A percentile compares a stretch with the other conserved stretches of the same genome.
These are phyloP conservation scores for Fraxinus platypoda DNA, from an alignment of 305 asterid genomes.

Conservation along the genomic window DNA sequence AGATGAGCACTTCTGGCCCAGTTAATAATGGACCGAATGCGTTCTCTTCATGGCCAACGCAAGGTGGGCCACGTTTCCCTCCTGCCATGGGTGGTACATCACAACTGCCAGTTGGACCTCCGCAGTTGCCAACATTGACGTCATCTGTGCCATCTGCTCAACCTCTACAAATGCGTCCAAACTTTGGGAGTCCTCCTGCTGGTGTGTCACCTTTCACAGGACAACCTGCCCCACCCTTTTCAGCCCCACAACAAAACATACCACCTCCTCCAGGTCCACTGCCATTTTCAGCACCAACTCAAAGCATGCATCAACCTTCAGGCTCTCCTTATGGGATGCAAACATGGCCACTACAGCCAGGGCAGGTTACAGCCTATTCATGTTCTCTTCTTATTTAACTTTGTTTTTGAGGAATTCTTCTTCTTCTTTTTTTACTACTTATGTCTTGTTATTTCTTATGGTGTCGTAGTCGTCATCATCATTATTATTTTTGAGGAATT, in stretches of 20 bases:
- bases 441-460: background rate
- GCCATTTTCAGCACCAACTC: slow-evolving; percentile 60
- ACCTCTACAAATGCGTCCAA: slow-evolving; percentile 57
- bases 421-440: background rate
- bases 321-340: slow-evolving; percentile 72
- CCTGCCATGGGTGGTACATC: slow-evolving; percentile 52
- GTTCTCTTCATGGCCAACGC: slow-evolving; percentile 47
- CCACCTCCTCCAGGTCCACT: slow-evolving; percentile 71
- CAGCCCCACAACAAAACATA: slow-evolving; percentile 45
- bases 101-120: slow-evolving; percentile 57
- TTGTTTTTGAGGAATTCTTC: slow-evolving; percentile 6
- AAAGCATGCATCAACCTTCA: slow-evolving; percentile 52
- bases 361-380: slow-evolving; percentile 52
- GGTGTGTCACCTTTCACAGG: slow-evolving; percentile 50
- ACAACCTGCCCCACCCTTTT: slow-evolving; percentile 68
- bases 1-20: slow-evolving; percentile 36
- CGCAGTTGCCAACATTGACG: slow-evolving; percentile 45
- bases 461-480: background rate
- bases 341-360: slow-evolving; percentile 73
- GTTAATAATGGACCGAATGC: slow-evolving; percentile 71
- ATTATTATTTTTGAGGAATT: background rate
- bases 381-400: background rate
- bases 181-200: slow-evolving; percentile 58
- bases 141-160: slow-evolving; percentile 54
- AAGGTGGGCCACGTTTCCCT: slow-evolving; percentile 62